Conservation (phyloP, 352 stramenopile genomes). For the Pythium brassicae region DNA sequence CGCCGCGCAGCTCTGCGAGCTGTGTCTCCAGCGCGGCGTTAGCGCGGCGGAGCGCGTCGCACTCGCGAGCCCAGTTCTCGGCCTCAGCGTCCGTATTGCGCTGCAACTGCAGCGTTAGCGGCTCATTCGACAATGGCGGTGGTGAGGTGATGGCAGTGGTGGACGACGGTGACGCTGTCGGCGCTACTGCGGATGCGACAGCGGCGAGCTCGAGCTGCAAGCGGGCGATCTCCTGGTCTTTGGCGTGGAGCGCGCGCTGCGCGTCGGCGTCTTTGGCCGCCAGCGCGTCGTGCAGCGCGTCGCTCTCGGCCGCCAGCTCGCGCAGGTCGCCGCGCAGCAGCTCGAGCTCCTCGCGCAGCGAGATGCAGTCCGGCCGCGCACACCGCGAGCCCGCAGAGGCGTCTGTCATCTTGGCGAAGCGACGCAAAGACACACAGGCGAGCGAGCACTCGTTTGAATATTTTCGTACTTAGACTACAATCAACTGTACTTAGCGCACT, state of each 20-base stretch:
- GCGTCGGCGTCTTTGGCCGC: conserved; percentile 19
- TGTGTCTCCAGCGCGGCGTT: conserved; percentile 1
- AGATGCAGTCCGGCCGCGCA: conserved; percentile 53
- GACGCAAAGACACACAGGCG: too few relatives aligned
- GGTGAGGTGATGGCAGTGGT: not conserved
- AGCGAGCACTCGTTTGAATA: too few relatives aligned
- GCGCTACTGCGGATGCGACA: not conserved
- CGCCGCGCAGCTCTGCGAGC: conserved; percentile 19
- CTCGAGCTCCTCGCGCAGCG: conserved; percentile 59
- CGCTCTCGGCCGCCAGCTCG: conserved; percentile 58
- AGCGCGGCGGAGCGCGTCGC: not conserved
- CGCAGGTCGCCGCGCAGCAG: conserved; percentile 52
- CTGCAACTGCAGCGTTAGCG: not conserved
- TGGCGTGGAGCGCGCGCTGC: conserved; percentile 2
- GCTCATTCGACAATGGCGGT: too few relatives aligned
- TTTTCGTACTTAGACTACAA: too few relatives aligned
- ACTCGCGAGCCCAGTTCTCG: not conserved
- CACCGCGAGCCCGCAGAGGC: conserved; percentile 21
- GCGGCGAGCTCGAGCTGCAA: not conserved
- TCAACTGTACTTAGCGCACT: too few relatives aligned
- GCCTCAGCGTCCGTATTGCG: not conserved
- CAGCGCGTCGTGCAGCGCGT: conserved; percentile 62
- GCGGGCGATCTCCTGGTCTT: not conserved
- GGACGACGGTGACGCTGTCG: not conserved
- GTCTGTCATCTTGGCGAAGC: not conserved